phyloP scores from a whole-genome alignment of 371 early-diverging fungal genomes.

The Lichtheimia ornata region DNA sequence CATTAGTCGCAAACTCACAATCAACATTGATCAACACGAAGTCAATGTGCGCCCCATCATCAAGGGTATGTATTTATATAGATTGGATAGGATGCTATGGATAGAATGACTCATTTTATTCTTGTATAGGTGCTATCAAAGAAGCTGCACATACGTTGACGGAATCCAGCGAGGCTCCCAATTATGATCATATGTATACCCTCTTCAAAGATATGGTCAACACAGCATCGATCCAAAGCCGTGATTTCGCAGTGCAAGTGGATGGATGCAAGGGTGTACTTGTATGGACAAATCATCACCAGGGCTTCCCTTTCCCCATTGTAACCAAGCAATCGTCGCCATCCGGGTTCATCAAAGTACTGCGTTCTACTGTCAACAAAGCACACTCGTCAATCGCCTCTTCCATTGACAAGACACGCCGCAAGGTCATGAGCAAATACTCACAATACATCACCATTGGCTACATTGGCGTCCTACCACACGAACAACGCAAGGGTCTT shows the following conservation, averaged over 20 bases:
- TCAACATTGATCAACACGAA: constrained; percentile 27
- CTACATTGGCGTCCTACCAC: constrained; percentile 45
- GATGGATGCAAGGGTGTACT: constrained; percentile 53
- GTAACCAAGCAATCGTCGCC: neutral
- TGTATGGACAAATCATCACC: constrained; percentile 38
- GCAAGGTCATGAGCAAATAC: constrained; percentile 30
- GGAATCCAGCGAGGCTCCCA: constrained; percentile 32
- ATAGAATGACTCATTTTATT: neutral
- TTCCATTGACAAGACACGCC: constrained; percentile 34
- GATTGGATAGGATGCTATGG: too few relatives aligned
- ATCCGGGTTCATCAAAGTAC: neutral
- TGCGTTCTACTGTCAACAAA: constrained; percentile 17
- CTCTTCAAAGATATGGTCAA: constrained; percentile 43
- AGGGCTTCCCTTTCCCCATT: constrained; percentile 16
- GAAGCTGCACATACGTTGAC: constrained; percentile 48
- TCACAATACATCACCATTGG: constrained; percentile 33
- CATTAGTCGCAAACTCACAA: constrained; percentile 39
- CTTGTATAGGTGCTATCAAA: constrained; percentile 37
- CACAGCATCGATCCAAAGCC: constrained; percentile 35
- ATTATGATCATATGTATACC: constrained; percentile 25
- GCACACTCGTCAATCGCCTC: constrained; percentile 34
- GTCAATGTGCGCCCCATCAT: constrained; percentile 46
- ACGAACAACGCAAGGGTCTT: constrained; percentile 45
- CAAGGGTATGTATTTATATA: constrained; percentile 28
- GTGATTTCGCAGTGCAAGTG: constrained; percentile 47